phyloP scores from a whole-genome alignment of 2,329 filamentous ascomycete genomes.

The Fusarium sp. region DNA sequence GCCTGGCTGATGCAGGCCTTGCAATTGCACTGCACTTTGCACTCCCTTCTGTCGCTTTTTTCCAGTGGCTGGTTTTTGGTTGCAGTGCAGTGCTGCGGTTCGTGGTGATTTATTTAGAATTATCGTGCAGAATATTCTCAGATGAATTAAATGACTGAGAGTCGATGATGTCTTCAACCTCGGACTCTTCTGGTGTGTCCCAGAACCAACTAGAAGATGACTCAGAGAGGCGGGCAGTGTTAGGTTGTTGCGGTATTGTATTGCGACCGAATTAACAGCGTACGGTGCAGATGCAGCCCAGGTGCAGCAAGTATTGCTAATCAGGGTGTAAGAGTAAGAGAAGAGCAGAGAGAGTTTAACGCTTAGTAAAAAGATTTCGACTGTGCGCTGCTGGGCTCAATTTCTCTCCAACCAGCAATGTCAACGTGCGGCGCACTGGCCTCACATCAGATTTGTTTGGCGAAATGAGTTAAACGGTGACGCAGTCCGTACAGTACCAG shows the following conservation, averaged over 20 bases:
- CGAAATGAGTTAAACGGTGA: slow-evolving; percentile 45
- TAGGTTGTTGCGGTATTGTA: slow-evolving; percentile 11
- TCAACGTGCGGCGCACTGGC: slow-evolving; percentile 45
- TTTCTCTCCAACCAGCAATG: slow-evolving; percentile 33
- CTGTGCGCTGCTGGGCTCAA: slow-evolving; percentile 23
- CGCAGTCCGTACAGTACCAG: slow-evolving; percentile 40
- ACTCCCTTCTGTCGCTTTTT: slow-evolving; percentile 19
- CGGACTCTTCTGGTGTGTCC: slow-evolving; percentile 6
- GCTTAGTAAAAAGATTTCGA: slow-evolving; percentile 42
- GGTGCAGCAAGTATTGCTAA: slow-evolving; percentile 28
- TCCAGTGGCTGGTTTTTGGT: slow-evolving; percentile 6
- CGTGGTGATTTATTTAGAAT: slow-evolving; percentile 16
- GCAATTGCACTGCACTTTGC: slow-evolving; percentile 40
- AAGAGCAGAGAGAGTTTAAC: slow-evolving; percentile 14
- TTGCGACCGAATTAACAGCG: slow-evolving; percentile 3
- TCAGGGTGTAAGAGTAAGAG: slow-evolving; percentile 34
- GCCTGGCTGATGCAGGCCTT: slow-evolving; percentile 26
- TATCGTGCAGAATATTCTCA: not conserved
- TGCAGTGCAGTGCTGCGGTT: slow-evolving; percentile 13
- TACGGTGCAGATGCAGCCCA: not conserved
- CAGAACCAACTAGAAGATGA: slow-evolving; percentile 27
- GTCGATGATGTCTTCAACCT: not conserved
- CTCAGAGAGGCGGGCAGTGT: slow-evolving; percentile 41
- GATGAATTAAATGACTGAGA: not conserved
- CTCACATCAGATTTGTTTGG: slow-evolving; percentile 27